Base-by-base conservation (phyloP, 345 rosid genomes). In the Gossypium ekmanianum region DNA sequence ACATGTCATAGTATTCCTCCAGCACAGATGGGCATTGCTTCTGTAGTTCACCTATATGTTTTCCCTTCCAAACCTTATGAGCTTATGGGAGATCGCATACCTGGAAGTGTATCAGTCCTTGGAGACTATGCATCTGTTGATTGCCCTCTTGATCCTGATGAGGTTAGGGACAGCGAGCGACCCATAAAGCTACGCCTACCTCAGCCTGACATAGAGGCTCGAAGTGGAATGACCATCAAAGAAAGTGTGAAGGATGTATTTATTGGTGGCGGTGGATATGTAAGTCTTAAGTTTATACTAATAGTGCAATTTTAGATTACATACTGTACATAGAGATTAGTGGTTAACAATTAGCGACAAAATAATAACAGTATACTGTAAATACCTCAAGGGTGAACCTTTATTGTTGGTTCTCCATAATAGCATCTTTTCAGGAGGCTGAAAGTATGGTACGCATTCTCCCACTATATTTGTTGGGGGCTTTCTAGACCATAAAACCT, bases 21-120 rank as follows among this genome's bases (percentile, higher is more conserved):
- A 90, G 89, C 73, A 81, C 98, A 95, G 99, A 95, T 95, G 99
- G 94, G 93, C 81, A 85, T 95, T 75, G 99, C 99, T 85, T 90
- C 98, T 20, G 75, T 88, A 69, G 97, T 93, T 83, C 99, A 95
- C 86, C 85, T 95, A 1, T 93, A 87, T 80, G 99, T 93, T 73
- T 95, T 91, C 87, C 98, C 99, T 67, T 87, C 97, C 71, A 90
- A 84, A 78, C 98, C 98, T n/a, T 95, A 95, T 22, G 87, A 92
- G 83, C 83, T 87, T 77, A 83, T 95, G 92, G 98, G 99, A 78
- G 99, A 92, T 75, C 84, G 84, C 71, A 79, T 89, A 76, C 74
- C 87, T n/a, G 99, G 98, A 79, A 85, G 83, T 70, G 86, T 95
- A 79, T 84, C 97, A 8, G 90, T 95, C 79, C 97, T 95, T 71